Base-by-base conservation (phyloP, 2,329 filamentous ascomycete genomes). In the Cladosporium colombiae region DNA sequence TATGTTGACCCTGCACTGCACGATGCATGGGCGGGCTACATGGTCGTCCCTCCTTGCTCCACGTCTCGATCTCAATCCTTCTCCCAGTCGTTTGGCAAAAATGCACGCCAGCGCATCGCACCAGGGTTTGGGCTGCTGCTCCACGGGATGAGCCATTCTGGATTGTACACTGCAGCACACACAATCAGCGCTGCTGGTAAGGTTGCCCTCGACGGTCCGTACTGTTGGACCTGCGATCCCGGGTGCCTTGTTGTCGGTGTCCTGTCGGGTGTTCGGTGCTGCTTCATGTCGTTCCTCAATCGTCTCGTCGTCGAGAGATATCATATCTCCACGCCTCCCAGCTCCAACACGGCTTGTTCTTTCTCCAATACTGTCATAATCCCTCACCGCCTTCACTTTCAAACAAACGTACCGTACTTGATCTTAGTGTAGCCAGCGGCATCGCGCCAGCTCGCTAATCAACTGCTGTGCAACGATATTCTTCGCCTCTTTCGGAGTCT, bases 51-150 rank as follows among this genome's bases (percentile, higher is more conserved):
- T 60, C 63, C 33, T 65, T 60, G 71, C 70, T 74, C 70, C 71
- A 68, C 70, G 70, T 70, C 69, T 73, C 69, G 71, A 76, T 75
- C 71, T 73, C 71, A 68, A 70, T 65, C 63, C 46, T 60, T 8
- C 49, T 60, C 53, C 57, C 46, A 67, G 66, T 88, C 85, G 88
- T 93, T 89, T 94, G 91, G 91, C 86, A 86, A 88, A 84, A 85
- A 89, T 84, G 84, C 83, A 89, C 89, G 92, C 92, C 92, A 96
- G 85, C 92, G 90, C 92, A 96, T 93, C 91, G 91, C 76, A 59
- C 79, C 81, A 80, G 80, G 80, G 79, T 77, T 80, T 78, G 78
- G 72, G 68, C 70, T 71, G 33, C 33, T 63, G 61, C 61, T 63
- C 61, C 67, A 69, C 71, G 68, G 68, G 70, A 70, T 56, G 50